These are phyloP conservation scores for Batkoa obscura DNA, from an alignment of 371 early-diverging fungal species.

Conservation along the genomic window DNA sequence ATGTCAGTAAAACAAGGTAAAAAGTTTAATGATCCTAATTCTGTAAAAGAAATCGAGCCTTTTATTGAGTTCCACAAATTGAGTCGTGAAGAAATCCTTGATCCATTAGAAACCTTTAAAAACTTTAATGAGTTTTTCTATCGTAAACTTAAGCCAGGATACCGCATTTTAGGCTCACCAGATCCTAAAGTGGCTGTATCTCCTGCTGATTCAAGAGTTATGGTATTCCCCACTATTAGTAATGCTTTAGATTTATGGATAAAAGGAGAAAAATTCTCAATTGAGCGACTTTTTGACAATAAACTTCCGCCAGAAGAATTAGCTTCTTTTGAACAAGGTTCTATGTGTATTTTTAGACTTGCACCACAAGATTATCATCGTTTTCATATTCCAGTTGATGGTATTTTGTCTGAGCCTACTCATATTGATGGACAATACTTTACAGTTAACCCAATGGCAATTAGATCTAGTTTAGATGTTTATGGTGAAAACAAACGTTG, in stretches of 20 bases:
- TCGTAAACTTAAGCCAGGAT: slow-evolving; percentile 51
- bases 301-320: slow-evolving; percentile 16
- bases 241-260: slow-evolving; percentile 69
- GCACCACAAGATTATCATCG: slow-evolving; percentile 85
- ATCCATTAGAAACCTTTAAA: slow-evolving; percentile 43
- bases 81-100: slow-evolving; percentile 29
- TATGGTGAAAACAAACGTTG: slow-evolving; percentile 66
- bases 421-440: slow-evolving; percentile 51
- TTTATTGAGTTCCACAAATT: slow-evolving; percentile 64
- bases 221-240: slow-evolving; percentile 40
- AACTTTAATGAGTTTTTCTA: slow-evolving; percentile 82
- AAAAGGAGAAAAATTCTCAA: slow-evolving; percentile 58
- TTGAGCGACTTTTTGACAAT: slow-evolving; percentile 20
- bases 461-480: slow-evolving; percentile 53
- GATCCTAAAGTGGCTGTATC: slow-evolving; percentile 45
- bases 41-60: slow-evolving; percentile 41
- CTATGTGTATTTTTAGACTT: slow-evolving; percentile 55
- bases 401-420: slow-evolving; percentile 31
- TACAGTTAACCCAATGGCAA: slow-evolving; percentile 79
- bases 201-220: slow-evolving; percentile 65
- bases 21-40: slow-evolving; percentile 48
- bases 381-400: slow-evolving; percentile 67
- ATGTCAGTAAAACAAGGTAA: slow-evolving; percentile 56
- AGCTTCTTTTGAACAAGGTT: slow-evolving; percentile 31
- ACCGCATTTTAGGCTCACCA: slow-evolving; percentile 37